Conservation (phyloP, 139 green algal genomes). For the Edaphochlamys debaryana region DNA sequence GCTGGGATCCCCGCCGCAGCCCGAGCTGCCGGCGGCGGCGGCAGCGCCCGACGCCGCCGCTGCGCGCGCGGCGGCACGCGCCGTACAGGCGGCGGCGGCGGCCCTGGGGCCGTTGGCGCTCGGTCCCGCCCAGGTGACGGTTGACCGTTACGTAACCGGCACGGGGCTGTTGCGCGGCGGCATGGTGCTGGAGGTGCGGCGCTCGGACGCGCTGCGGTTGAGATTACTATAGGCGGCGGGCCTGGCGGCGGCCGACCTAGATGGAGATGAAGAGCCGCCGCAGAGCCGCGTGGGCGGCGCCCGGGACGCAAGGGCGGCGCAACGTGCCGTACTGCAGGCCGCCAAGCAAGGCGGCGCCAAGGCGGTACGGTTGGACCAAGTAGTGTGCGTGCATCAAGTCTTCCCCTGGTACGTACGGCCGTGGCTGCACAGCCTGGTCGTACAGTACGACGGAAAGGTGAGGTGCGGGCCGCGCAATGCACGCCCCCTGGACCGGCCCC, state of each 20-base stretch:
- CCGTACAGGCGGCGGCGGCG: not conserved
- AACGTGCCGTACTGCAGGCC: no score
- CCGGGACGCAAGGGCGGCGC: not conserved
- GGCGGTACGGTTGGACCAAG: not conserved
- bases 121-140: not conserved
- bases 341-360: no score
- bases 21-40: no score
- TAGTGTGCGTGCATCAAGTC: conserved; percentile 76
- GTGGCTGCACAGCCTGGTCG: conserved; percentile 76
- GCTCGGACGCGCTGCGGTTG: not conserved
- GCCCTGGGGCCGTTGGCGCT: not conserved
- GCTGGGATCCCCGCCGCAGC: no score
- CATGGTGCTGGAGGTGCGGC: conserved; percentile 45
- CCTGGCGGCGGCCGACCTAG: no score
- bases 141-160: conserved; percentile 45
- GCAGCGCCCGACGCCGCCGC: no score
- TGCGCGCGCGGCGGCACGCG: not conserved
- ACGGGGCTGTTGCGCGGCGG: conserved; percentile 38
- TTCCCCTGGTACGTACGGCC: conserved; percentile 87
- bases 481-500: no score
- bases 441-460: conserved; percentile 77
- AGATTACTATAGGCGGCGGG: no score
- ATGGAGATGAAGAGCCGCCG: no score
- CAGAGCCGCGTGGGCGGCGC: not conserved
- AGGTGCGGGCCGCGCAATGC: no score